These are phyloP conservation scores for Guyanaporus albipodus DNA, from an alignment of 768 basidiomycete genomes.

Conservation along the genomic window DNA sequence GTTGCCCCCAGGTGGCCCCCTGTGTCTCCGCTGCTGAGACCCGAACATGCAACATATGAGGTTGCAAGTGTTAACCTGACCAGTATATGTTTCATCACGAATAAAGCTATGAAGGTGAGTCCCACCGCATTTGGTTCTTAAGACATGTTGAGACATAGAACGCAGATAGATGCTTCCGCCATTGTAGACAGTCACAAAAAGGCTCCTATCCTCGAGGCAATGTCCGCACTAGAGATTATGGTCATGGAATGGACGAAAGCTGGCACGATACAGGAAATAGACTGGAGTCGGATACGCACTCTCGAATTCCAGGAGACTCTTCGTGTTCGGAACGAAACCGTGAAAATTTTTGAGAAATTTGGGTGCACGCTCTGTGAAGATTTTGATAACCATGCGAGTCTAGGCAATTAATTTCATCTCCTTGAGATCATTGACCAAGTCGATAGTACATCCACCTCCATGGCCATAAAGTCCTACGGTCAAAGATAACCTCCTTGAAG, in stretches of 20 bases:
- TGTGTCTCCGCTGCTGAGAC: constrained; percentile 40
- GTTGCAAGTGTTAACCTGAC: constrained; percentile 58
- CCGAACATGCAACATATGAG: constrained; percentile 61
- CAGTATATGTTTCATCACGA: constrained; percentile 75
- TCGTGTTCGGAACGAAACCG: constrained; percentile 50
- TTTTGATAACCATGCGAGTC: constrained; percentile 73
- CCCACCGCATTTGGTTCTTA: neutral
- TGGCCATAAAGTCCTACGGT: constrained; percentile 65
- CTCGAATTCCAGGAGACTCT: constrained; percentile 90
- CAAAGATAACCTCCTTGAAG: constrained; percentile 74
- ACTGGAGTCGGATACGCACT: constrained; percentile 79
- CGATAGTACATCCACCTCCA: constrained; percentile 74
- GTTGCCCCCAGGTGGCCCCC: constrained; percentile 82
- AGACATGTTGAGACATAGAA: neutral
- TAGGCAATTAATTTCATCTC: neutral
- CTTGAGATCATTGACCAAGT: constrained; percentile 8
- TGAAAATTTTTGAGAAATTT: constrained; percentile 39
- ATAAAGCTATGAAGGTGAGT: constrained; percentile 79
- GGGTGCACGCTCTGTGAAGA: constrained; percentile 58
- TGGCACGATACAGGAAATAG: constrained; percentile 62
- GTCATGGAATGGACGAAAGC: constrained; percentile 54
- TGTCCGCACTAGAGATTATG: constrained; percentile 45
- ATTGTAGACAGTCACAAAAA: constrained; percentile 68
- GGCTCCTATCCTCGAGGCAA: constrained; percentile 54
- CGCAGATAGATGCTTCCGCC: constrained; percentile 63